Percentiles rank a stretch among this genome's conserved stretches.
These are phyloP conservation scores for Psilocybe sp. DNA, from an alignment of 768 basidiomycete species.

Conservation along the genomic window DNA sequence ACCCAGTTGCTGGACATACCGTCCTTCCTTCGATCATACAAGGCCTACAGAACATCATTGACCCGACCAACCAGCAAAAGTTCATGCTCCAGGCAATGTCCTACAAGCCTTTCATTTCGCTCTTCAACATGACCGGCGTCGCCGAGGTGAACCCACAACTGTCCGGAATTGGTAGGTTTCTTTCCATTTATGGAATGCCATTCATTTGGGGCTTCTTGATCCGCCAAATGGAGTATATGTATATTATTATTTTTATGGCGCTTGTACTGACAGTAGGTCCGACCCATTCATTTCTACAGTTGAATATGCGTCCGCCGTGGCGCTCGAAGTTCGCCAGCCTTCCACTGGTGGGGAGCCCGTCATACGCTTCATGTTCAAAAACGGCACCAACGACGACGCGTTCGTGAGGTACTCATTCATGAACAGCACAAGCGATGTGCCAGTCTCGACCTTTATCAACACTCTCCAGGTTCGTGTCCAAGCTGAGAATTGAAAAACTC, in stretches of 20 bases:
- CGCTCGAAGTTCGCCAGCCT: constrained; percentile 57
- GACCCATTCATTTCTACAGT: constrained; percentile 32
- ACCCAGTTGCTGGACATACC: constrained; percentile 64
- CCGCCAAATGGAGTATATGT: too few relatives aligned
- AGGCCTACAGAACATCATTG: constrained; percentile 49
- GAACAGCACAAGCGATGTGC: constrained; percentile 40
- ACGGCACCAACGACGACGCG: constrained; percentile 50
- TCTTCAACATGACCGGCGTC: constrained; percentile 75
- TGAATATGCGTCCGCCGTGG: constrained; percentile 56
- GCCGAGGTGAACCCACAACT: constrained; percentile 48
- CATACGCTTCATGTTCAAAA: constrained; percentile 68
- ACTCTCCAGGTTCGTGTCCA: constrained; percentile 27
- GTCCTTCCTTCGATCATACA: constrained; percentile 59
- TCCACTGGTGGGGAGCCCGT: constrained; percentile 43
- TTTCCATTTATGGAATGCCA: not conserved
- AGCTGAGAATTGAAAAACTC: not conserved
- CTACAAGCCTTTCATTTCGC: constrained; percentile 75
- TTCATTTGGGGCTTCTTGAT: not conserved
- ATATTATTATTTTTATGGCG: not conserved
- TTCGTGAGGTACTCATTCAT: constrained; percentile 52
- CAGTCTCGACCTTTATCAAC: constrained; percentile 48
- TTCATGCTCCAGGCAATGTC: constrained; percentile 58
- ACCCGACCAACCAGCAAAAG: constrained; percentile 50
- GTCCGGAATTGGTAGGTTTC: constrained; percentile 51
- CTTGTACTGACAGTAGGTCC: not conserved